Base-by-base conservation (phyloP, 306 rosid genomes). In the Ochetophila trinervis region DNA sequence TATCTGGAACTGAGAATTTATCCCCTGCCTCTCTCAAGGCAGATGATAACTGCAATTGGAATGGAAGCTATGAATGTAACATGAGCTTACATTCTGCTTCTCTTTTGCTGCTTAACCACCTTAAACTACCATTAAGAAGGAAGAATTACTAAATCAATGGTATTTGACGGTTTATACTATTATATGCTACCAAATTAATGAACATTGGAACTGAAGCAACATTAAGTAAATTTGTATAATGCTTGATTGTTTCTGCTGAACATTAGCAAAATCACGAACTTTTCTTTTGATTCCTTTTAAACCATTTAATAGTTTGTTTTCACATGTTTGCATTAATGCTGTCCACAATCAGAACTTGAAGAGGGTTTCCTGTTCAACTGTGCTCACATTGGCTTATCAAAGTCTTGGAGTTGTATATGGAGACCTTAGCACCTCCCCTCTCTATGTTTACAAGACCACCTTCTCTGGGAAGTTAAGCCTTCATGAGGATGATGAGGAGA, bases 321-420 rank as follows among this genome's bases (percentile, higher is more conserved):
- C 36, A 21, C 37, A 9, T 62, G 55, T 63, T 69, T 13, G 32
- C 40, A 70, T 36, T 37, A n/a, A 51, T 73, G 53, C 44, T 49
- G 69, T 76, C 60, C 11, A 63, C 72, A 57, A 74, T 76, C 82
- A 85, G 97, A 74, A 80, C 70, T 45, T 80, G 69, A 86, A 80
- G 85, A 84, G 73, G 52, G 69, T 72, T 24, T 82, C 92, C 12
- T 76, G 74, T 58, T 67, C 79, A 61, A 72, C 76, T 55, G 77
- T 89, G 75, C 82, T 86, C 27, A 79, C 81, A 57, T 65, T 89
- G 61, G 95, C 91, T 21, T 89, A 89, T 71, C 96, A 89, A 74
- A 89, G 96, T 76, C 86, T 89, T 51, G 96, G 96, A 69, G 88
- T 89, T 23, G 94, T 89, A 27, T 89, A 89, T 68, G 96, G 96